A percentile compares a stretch with the other conserved stretches of the same genome.
These are phyloP conservation scores for Wallacemonas sp. DNA, from an alignment of 208 protist genomes.

Conservation along the genomic window DNA sequence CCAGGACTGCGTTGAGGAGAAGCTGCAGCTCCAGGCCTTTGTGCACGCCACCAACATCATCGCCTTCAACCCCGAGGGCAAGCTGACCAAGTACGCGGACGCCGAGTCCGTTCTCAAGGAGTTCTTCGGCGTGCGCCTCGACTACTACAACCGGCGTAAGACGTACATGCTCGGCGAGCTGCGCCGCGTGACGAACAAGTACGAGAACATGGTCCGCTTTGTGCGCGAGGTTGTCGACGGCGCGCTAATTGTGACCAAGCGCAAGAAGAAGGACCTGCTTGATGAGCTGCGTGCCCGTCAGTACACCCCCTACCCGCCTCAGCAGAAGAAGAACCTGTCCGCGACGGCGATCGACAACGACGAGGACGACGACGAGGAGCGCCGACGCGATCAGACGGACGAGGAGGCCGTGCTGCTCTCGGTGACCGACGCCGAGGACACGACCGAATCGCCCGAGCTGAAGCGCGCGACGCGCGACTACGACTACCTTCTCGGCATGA, in stretches of 20 bases:
- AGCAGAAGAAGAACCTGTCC: slow-evolving; percentile 82
- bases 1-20: slow-evolving; percentile 87
- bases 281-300: slow-evolving; percentile 86
- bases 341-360: slow-evolving; percentile 74
- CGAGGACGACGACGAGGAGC: slow-evolving; percentile 40
- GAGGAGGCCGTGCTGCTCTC: slow-evolving; percentile 37
- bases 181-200: slow-evolving; percentile 76
- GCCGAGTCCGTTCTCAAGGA: slow-evolving; percentile 95
- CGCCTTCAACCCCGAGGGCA: slow-evolving; percentile 95
- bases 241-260: slow-evolving; percentile 90
- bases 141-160: slow-evolving; percentile 98
- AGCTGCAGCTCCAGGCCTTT: slow-evolving; percentile 90
- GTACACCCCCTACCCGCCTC: slow-evolving; percentile 90
- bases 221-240: slow-evolving; percentile 96
- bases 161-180: slow-evolving; percentile 91
- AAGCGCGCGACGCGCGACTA: slow-evolving; percentile 87
- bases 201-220: slow-evolving; percentile 99
- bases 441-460: slow-evolving; percentile 48
- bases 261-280: slow-evolving; percentile 94
- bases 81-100: slow-evolving; percentile 95
- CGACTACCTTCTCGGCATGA: slow-evolving; percentile 99
- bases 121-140: slow-evolving; percentile 97
- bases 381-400: slow-evolving; percentile 12
- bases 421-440: slow-evolving; percentile 29
- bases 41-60: slow-evolving; percentile 97